Percentiles rank a stretch among this genome's conserved stretches.
Evolutionary conservation across 2,329 filamentous ascomycete genomes (phyloP).

Genomic region (Coniochaeta sp.): DNA sequence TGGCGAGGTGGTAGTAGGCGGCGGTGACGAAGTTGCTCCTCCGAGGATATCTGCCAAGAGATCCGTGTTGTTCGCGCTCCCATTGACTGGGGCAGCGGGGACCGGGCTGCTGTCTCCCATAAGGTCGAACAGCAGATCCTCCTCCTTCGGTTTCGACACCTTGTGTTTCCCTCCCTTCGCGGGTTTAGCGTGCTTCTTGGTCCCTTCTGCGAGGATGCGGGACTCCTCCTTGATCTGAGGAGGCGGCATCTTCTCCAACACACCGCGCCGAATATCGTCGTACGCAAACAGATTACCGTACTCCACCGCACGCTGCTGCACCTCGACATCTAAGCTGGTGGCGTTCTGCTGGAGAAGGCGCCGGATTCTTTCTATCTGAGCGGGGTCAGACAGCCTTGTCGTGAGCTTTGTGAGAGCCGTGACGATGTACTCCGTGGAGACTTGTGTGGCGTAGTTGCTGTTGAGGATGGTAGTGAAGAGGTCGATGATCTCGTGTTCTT

Average conservation of each 20-base stretch:
- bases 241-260: constrained; percentile 95
- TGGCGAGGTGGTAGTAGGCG: constrained; percentile 39
- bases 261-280: constrained; percentile 79
- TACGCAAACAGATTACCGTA: constrained; percentile 92
- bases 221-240: constrained; percentile 96
- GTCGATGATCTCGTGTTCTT: constrained; percentile 85
- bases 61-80: constrained; percentile 68
- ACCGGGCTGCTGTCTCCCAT: constrained; percentile 66
- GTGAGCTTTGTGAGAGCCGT: constrained; percentile 94
- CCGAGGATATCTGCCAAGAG: constrained; percentile 88
- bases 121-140: constrained; percentile 84
- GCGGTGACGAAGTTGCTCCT: constrained; percentile 46
- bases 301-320: constrained; percentile 92
- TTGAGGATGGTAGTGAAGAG: constrained; percentile 88
- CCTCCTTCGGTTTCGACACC: constrained; percentile 75
- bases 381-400: constrained; percentile 71
- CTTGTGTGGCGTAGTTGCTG: constrained; percentile 88
- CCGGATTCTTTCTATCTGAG: constrained; percentile 82
- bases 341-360: constrained; percentile 71
- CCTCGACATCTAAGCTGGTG: constrained; percentile 85
- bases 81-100: constrained; percentile 50
- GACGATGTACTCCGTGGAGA: constrained; percentile 91
- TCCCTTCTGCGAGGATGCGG: constrained; percentile 74
- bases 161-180: constrained; percentile 71
- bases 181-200: constrained; percentile 54